These are phyloP conservation scores for Westerdykella ornata DNA, from an alignment of 2,329 filamentous ascomycete genomes.

Conservation along the genomic window DNA sequence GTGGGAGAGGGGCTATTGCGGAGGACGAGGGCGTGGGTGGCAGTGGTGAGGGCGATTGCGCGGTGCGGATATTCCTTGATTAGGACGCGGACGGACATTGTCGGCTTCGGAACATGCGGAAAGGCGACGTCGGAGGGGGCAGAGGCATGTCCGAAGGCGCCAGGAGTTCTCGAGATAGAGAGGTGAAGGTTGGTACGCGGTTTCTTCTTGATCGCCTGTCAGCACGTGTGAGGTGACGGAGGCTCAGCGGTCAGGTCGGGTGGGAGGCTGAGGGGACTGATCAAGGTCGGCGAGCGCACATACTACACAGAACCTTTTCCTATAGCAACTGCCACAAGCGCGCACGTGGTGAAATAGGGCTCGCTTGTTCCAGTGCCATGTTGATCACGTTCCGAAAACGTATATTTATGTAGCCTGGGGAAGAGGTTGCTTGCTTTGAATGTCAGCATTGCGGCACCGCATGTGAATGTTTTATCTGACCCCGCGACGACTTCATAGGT, in stretches of 20 bases:
- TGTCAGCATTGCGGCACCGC: too few species aligned
- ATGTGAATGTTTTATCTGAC: too few species aligned
- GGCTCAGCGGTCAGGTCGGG: neutral
- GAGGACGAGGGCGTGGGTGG: conserved; percentile 75
- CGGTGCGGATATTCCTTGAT: conserved; percentile 82
- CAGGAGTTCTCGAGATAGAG: neutral
- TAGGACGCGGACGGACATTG: conserved; percentile 61
- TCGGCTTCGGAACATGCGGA: conserved; percentile 13
- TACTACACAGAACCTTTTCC: too few species aligned
- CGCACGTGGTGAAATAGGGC: too few species aligned
- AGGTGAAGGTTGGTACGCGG: neutral
- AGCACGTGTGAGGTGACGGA: neutral
- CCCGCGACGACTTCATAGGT: too few species aligned
- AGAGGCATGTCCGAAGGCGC: conserved; percentile 18
- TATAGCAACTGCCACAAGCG: too few species aligned
- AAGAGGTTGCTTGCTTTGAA: too few species aligned
- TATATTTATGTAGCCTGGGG: too few species aligned
- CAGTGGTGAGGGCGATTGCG: conserved; percentile 77
- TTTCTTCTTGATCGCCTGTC: neutral
- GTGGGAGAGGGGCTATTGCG: conserved; percentile 64
- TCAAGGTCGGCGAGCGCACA: neutral
- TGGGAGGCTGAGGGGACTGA: neutral
- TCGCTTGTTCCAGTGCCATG: too few species aligned
- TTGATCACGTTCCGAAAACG: too few species aligned
- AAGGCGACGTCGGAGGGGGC: conserved; percentile 4